A percentile compares a stretch with the other conserved stretches of the same genome.
These are phyloP conservation scores for Knufia petricola DNA, from an alignment of 2,329 filamentous ascomycete genomes.

Conservation along the genomic window DNA sequence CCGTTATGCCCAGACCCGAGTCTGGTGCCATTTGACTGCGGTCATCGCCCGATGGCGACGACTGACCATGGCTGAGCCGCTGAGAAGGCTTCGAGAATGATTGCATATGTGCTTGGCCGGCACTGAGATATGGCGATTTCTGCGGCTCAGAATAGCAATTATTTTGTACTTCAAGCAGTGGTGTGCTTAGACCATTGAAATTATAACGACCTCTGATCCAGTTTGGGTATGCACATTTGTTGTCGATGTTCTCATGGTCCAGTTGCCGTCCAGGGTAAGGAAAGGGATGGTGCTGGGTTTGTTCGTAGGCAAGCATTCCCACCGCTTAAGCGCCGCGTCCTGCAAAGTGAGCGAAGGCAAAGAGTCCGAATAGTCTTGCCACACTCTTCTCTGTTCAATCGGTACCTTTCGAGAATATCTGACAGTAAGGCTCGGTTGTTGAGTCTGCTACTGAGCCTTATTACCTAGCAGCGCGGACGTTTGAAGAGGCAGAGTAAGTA, in stretches of 20 bases:
- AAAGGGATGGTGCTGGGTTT: background rate
- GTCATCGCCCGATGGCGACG: background rate
- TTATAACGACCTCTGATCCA: too few relatives aligned
- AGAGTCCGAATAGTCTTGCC: too few relatives aligned
- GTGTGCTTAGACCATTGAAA: background rate
- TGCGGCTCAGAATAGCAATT: background rate
- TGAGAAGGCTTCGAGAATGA: background rate
- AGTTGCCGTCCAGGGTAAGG: background rate
- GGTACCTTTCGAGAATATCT: background rate
- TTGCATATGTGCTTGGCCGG: background rate
- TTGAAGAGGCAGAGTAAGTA: background rate
- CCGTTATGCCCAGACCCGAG: constrained; percentile 6
- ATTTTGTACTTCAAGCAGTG: background rate
- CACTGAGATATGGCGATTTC: background rate
- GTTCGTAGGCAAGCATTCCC: background rate
- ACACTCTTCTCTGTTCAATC: background rate
- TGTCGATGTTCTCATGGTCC: background rate
- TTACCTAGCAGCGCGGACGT: constrained; percentile 1
- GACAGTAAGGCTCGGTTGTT: background rate
- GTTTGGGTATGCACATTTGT: too few relatives aligned
- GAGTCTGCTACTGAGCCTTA: background rate
- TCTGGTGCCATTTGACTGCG: background rate
- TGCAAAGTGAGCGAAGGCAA: background rate
- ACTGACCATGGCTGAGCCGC: background rate
- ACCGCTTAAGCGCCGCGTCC: background rate